Conservation (phyloP, 1,284 basidiomycete genomes). For the Trametes hirsuta region DNA sequence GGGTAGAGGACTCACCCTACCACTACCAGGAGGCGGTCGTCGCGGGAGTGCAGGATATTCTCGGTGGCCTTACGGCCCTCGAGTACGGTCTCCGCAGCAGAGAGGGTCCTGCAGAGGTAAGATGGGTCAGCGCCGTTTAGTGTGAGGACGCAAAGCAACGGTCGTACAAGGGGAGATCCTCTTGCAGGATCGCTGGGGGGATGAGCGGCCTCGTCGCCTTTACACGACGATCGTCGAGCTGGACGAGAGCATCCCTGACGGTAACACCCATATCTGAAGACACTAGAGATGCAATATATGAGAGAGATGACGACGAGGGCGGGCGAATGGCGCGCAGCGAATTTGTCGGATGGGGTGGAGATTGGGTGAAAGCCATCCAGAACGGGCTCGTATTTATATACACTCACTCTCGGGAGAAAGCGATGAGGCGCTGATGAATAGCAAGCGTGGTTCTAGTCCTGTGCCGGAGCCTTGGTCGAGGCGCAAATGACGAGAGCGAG, state of each 20-base stretch:
- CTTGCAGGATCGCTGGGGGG: slow-evolving; percentile 90
- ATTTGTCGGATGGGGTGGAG: background rate
- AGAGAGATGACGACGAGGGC: background rate
- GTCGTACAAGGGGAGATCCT: slow-evolving; percentile 78
- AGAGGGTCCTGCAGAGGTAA: slow-evolving; percentile 52
- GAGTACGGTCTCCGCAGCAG: slow-evolving; percentile 81
- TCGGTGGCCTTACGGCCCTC: slow-evolving; percentile 84
- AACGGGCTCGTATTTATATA: background rate
- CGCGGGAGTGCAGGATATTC: slow-evolving; percentile 79
- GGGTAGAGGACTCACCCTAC: slow-evolving; percentile 63
- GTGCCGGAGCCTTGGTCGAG: slow-evolving; percentile 1
- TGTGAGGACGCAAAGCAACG: too few species aligned
- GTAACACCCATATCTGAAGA: slow-evolving; percentile 52
- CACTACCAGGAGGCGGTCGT: slow-evolving; percentile 89
- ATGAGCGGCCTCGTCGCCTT: slow-evolving; percentile 86
- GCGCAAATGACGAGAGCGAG: background rate
- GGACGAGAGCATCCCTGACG: slow-evolving; percentile 76
- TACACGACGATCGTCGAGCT: slow-evolving; percentile 88
- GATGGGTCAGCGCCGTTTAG: background rate
- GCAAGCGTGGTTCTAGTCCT: background rate
- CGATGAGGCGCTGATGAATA: background rate
- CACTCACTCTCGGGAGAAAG: slow-evolving; percentile 2
- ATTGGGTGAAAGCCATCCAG: background rate
- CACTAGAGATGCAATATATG: slow-evolving; percentile 35
- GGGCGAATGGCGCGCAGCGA: background rate